Base-by-base conservation (phyloP, 176 grass and related monocot genomes). In the Poa pratensis region DNA sequence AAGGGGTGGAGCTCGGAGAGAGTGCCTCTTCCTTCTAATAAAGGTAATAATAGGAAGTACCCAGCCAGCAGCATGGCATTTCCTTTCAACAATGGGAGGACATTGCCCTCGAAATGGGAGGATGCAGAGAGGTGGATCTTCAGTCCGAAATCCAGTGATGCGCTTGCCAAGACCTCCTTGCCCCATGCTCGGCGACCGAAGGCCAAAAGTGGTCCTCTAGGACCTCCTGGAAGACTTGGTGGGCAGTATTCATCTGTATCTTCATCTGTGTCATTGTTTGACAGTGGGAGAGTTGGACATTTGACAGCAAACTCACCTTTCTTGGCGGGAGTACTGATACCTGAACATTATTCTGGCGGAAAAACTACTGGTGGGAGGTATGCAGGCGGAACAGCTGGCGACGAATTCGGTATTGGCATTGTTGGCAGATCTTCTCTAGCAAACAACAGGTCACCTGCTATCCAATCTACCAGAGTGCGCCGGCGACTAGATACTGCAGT, bases 91-190 rank as follows among this genome's bases (percentile, higher is more conserved):
- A 95, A 87, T 67, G 88, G 91, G 75, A 96, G 96, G 83, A 80
- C 86, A 67, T 83, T 98, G 78, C 96, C 96, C 43, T 98, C 96
- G 0, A 98, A 98, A 90, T 98, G 96, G 96, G 96, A 98, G 78
- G 96, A 98, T 61, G 96, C 96, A 4, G 96, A 98, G 79, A 92
- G 89, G 84, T 98, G 96, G 96, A 98, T 98, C 86, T 89, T 96
- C 57, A 98, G 93, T 80, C 96, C 96, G 2, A 89, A 91, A 74
- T 94, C 93, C 7, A 55, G 57, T 16, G 96, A 98, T 16, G 75
- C 73, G 0, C 67, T 64, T 9, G 88, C 65, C 13, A 96, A 82
- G 83, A 87, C 57, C 48, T 69, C 91, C 3, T 17, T 84, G 12
- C 88, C 81, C 10, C 87, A 85, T 71, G 64, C 87, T 75, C 86